Base-by-base conservation (phyloP, 306 rosid species). In the Prunus dulcis region DNA sequence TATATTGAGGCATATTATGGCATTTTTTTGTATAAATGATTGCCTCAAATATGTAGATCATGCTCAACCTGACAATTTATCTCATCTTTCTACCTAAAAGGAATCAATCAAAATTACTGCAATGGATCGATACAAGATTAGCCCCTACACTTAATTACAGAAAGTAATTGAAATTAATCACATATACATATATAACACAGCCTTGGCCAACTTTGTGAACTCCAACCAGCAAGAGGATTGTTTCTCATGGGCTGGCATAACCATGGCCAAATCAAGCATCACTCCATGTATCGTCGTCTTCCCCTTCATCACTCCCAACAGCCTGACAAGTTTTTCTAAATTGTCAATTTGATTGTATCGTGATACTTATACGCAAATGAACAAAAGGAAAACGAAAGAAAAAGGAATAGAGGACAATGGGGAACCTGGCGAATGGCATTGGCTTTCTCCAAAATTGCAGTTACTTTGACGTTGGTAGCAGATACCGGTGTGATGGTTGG, bases 391-490 rank as follows among this genome's bases (percentile, higher is more conserved):
- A 55, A 27, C 27, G n/a, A 60, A 45, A 28, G 55, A 15, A 63
- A 63, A 67, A 32, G 32, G 55, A 20, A 2, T 2, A 69, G 55
- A 34, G 12, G 15, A 19, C 5, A n/a, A 19, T 70, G 57, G 30
- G 34, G 74, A 85, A 95, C 99, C 97, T 89, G 99, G 80, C 97
- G 97, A 67, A 95, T 95, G 61, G 99, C 97, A 47, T 82, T 90
- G 76, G 99, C 99, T 87, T 92, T 95, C 93, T 92, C 92, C 87
- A 95, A 79, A 79, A 95, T 95, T 82, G 97, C 99, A 2, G 93
- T 90, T 82, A 95, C 97, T 74, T 92, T 82, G 79, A 85, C 82
- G 13, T 84, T 91, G 25, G 97, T 77, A n/a, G 88, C 32, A 17
- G 92, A 85, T 77, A 76, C 87, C 3, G 82, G 67, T 34, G 83